Percentiles rank a stretch among this genome's conserved stretches.
phyloP scores from a whole-genome alignment of 176 grass and related monocot genomes.

The Oryza meyeriana region DNA sequence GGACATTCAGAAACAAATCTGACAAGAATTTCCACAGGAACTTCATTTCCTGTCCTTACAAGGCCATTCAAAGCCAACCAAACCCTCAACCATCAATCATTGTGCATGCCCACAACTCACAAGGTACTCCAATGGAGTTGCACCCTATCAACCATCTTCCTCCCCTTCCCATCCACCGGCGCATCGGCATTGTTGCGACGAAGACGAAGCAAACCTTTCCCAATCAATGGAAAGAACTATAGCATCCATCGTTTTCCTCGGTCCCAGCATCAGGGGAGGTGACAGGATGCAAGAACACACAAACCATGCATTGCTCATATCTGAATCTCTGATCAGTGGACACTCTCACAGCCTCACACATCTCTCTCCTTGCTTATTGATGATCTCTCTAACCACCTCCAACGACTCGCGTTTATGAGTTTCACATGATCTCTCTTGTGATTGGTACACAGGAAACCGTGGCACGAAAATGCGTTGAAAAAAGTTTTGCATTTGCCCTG shows the following conservation, averaged over 20 bases:
- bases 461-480: slow-evolving; percentile 3
- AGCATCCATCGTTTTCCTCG: not conserved
- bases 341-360: not conserved
- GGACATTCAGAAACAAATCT: not conserved
- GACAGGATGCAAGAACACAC: not conserved
- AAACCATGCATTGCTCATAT: not conserved
- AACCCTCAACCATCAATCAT: not conserved
- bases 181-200: not conserved
- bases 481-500: not conserved
- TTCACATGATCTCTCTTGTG: not conserved
- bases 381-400: slow-evolving; percentile 1
- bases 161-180: not conserved
- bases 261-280: slow-evolving; percentile 22
- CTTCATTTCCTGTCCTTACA: not conserved
- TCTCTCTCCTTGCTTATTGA: not conserved
- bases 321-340: not conserved
- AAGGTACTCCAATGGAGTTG: not conserved
- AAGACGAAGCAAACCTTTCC: not conserved
- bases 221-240: not conserved
- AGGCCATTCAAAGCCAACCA: not conserved
- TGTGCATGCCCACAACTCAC: not conserved
- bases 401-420: slow-evolving; percentile 10
- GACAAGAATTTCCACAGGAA: not conserved
- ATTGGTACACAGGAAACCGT: not conserved
- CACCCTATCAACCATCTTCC: not conserved